Evolutionary conservation across 768 basidiomycete genomes (phyloP).

Genomic region (Cubamyces sp.): DNA sequence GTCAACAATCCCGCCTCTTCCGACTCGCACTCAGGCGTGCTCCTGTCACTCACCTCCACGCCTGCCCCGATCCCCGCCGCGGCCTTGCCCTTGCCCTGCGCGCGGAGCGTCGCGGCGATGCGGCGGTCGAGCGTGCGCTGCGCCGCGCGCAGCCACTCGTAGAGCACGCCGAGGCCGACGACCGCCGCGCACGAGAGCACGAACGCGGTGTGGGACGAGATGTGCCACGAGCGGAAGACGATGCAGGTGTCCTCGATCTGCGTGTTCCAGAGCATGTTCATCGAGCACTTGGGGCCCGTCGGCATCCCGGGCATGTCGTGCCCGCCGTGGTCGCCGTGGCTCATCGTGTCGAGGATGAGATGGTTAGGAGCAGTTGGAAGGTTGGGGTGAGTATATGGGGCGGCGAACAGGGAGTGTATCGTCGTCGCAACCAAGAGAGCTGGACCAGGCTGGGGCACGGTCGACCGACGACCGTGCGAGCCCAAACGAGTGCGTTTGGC

Average conservation of each 20-base stretch:
- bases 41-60: slow-evolving; percentile 43
- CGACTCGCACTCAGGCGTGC: slow-evolving; percentile 45
- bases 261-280: slow-evolving; percentile 91
- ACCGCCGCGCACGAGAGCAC: slow-evolving; percentile 67
- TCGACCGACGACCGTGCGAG: slow-evolving; percentile 15
- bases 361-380: not conserved
- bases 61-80: slow-evolving; percentile 13
- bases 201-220: slow-evolving; percentile 59
- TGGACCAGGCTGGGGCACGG: not conserved
- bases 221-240: slow-evolving; percentile 81
- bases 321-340: slow-evolving; percentile 49
- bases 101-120: slow-evolving; percentile 53
- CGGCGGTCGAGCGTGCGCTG: slow-evolving; percentile 60
- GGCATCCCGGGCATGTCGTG: slow-evolving; percentile 38
- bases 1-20: slow-evolving; percentile 62
- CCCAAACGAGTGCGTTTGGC: not conserved
- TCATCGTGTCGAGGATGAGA: slow-evolving; percentile 27
- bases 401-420: not conserved
- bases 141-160: slow-evolving; percentile 76
- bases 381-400: not conserved
- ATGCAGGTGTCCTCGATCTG: slow-evolving; percentile 80
- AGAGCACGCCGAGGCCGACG: slow-evolving; percentile 69
- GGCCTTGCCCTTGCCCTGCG: slow-evolving; percentile 53
- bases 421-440: not conserved
- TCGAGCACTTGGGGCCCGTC: slow-evolving; percentile 57